phyloP scores from a whole-genome alignment of 208 protist species.

The Trypanosoma congolense region DNA sequence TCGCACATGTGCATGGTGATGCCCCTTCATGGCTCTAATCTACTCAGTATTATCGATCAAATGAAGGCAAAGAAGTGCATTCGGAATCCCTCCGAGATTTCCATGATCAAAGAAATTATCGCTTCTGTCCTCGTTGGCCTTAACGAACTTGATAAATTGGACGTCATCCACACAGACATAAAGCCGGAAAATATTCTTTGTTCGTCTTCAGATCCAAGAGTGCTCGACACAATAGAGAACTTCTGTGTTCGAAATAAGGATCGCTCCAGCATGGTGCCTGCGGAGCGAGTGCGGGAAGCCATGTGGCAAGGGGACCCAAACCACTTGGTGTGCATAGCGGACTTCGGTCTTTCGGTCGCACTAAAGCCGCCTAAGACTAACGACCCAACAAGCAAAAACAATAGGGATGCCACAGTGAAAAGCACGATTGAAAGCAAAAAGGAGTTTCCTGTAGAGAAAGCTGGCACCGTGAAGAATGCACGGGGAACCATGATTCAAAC shows the following conservation, averaged over 20 bases:
- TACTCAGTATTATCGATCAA: conserved; percentile 78
- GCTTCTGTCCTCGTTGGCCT: conserved; percentile 64
- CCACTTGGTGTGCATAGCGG: conserved; percentile 59
- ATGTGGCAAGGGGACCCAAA: conserved; percentile 29
- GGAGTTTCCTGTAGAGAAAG: conserved; percentile 47
- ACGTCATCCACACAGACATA: conserved; percentile 91
- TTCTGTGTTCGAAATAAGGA: conserved; percentile 63
- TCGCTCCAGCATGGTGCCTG: conserved; percentile 22
- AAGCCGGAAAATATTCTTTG: conserved; percentile 90
- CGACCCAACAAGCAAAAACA: conserved; percentile 5
- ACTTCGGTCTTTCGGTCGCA: conserved; percentile 75
- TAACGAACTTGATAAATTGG: conserved; percentile 52
- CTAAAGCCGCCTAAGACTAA: conserved; percentile 37
- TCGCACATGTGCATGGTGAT: conserved; percentile 80
- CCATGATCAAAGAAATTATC: conserved; percentile 74
- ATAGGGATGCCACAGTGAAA: conserved; percentile 18
- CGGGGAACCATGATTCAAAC: conserved; percentile 85
- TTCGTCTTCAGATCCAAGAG: conserved; percentile 51
- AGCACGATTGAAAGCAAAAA: conserved; percentile 44
- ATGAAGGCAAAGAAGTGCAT: conserved; percentile 34
- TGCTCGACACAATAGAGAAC: conserved; percentile 51
- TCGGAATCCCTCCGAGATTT: conserved; percentile 51
- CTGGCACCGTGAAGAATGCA: conserved; percentile 56
- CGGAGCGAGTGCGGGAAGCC: conserved; percentile 15
- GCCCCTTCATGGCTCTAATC: conserved; percentile 71